A percentile compares a stretch with the other conserved stretches of the same genome.
Conservation (phyloP, 441 rosid genomes). For the Populus hybrid region DNA sequence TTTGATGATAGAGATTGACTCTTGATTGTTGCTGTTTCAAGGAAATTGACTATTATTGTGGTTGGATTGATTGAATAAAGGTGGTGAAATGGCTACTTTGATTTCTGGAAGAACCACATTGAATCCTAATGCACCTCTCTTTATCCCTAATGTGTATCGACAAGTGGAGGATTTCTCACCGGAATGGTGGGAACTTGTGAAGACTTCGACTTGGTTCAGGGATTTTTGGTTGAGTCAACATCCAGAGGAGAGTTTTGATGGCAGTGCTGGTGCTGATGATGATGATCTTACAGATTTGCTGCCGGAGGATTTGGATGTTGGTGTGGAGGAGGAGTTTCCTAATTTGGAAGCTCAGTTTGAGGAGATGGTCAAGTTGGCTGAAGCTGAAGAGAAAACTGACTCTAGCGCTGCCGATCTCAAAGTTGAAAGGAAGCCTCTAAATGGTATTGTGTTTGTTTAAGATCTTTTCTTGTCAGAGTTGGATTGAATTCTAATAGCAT, state of each 20-base stretch:
- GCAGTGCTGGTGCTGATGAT: background rate
- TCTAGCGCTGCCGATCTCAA: background rate
- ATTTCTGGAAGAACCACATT: conserved; percentile 33
- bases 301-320: conserved; percentile 12
- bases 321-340: conserved; percentile 9
- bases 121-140: conserved; percentile 38
- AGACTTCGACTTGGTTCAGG: conserved; percentile 36
- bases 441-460: conserved; percentile 14
- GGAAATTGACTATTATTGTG: background rate
- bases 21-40: background rate
- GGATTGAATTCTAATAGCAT: background rate
- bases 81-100: conserved; percentile 24
- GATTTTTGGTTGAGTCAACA: conserved; percentile 39
- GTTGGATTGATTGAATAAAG: background rate
- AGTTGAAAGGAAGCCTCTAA: background rate
- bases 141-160: conserved; percentile 21
- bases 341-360: conserved; percentile 20
- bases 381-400: conserved; percentile 7
- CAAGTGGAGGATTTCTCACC: conserved; percentile 54
- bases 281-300: conserved; percentile 8
- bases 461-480: background rate
- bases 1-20: background rate
- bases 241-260: conserved; percentile 30
- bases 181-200: conserved; percentile 49
- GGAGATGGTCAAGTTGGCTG: conserved; percentile 20